phyloP scores from a whole-genome alignment of 1,139 yeast genomes.

The Diutina sp. region DNA sequence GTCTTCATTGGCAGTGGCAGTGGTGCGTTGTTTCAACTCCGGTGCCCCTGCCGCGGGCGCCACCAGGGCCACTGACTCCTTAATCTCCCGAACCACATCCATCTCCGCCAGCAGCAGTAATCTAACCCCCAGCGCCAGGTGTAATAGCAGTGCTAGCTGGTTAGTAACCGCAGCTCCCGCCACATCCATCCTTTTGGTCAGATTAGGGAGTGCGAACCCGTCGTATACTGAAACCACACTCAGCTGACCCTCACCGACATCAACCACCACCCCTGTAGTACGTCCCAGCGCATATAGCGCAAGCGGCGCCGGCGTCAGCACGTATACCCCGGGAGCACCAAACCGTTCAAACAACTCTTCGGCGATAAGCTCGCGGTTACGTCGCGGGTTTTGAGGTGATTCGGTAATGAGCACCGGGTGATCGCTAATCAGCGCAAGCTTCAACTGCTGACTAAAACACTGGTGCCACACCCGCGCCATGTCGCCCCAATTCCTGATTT shows the following conservation, averaged over 20 bases:
- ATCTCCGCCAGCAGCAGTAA: constrained; percentile 63
- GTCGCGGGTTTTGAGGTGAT: constrained; percentile 72
- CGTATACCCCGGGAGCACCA: constrained; percentile 76
- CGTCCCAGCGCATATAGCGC: constrained; percentile 81
- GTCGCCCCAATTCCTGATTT: constrained; percentile 86
- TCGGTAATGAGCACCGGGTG: constrained; percentile 70
- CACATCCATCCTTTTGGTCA: constrained; percentile 63
- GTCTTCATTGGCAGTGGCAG: constrained; percentile 10
- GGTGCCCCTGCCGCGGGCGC: constrained; percentile 4
- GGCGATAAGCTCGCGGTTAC: constrained; percentile 60
- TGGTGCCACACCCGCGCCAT: constrained; percentile 70
- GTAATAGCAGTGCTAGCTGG: constrained; percentile 51
- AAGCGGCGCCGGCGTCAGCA: constrained; percentile 74
- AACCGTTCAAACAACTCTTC: constrained; percentile 76
- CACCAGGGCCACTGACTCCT: constrained; percentile 37
- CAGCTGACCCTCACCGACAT: constrained; percentile 86
- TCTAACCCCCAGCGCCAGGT: constrained; percentile 48
- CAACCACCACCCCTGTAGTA: constrained; percentile 83
- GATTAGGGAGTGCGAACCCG: constrained; percentile 68
- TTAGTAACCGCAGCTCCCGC: constrained; percentile 86
- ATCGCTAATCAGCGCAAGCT: constrained; percentile 26
- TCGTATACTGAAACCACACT: constrained; percentile 84
- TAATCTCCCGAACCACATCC: constrained; percentile 68
- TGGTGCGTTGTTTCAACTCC: background rate
- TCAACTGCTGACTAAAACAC: constrained; percentile 48